These are phyloP conservation scores for Candida boidinii DNA, from an alignment of 805 yeast species.

Conservation along the genomic window DNA sequence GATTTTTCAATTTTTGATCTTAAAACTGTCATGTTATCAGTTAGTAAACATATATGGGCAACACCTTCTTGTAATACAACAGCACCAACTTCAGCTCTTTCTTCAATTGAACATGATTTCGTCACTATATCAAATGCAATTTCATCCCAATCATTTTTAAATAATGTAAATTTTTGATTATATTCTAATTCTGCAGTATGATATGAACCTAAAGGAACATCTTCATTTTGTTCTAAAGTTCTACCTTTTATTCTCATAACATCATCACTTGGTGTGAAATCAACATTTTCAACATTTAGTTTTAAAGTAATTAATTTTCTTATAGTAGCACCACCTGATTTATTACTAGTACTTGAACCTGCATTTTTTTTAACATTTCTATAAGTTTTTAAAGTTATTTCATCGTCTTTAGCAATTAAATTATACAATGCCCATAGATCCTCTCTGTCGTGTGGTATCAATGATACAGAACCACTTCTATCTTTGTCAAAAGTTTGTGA, in stretches of 20 bases:
- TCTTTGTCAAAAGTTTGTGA: slow-evolving; percentile 45
- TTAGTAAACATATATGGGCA: slow-evolving; percentile 83
- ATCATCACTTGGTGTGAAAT: slow-evolving; percentile 72
- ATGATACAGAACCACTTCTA: slow-evolving; percentile 52
- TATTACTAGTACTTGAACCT: slow-evolving; percentile 8
- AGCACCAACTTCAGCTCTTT: slow-evolving; percentile 88
- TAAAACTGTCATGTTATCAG: slow-evolving; percentile 81
- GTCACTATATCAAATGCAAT: slow-evolving; percentile 53
- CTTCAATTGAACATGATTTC: slow-evolving; percentile 66
- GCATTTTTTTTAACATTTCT: slow-evolving; percentile 44
- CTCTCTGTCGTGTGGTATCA: slow-evolving; percentile 81
- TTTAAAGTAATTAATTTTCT: slow-evolving; percentile 55
- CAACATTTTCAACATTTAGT: slow-evolving; percentile 57
- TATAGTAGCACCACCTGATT: slow-evolving; percentile 27
- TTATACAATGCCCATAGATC: slow-evolving; percentile 88
- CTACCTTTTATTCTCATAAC: slow-evolving; percentile 75
- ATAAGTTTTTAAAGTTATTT: slow-evolving; percentile 57
- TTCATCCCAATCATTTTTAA: slow-evolving; percentile 76
- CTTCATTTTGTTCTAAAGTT: slow-evolving; percentile 56
- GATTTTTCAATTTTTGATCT: slow-evolving; percentile 73
- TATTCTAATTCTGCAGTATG: slow-evolving; percentile 81
- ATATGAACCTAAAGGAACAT: slow-evolving; percentile 77
- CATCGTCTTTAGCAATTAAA: slow-evolving; percentile 68
- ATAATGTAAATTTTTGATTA: slow-evolving; percentile 56
- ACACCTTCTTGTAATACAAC: slow-evolving; percentile 90